A percentile compares a stretch with the other conserved stretches of the same genome.
Conservation (phyloP, 768 basidiomycete genomes). For the Pleurotus platypus region DNA sequence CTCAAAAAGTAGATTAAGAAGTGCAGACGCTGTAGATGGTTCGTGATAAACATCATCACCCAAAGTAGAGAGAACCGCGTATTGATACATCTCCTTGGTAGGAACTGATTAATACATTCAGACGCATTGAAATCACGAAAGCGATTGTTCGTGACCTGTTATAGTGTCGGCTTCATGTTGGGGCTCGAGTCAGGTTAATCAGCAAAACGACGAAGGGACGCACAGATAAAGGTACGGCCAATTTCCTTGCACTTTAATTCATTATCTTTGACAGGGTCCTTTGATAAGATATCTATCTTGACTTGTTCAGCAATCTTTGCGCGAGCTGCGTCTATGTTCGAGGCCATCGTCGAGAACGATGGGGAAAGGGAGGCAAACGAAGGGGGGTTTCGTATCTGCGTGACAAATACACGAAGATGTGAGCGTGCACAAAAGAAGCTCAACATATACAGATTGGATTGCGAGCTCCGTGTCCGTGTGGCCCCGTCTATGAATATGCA, state of each 20-base stretch:
- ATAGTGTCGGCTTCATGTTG: conserved; percentile 43
- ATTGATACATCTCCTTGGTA: conserved; percentile 71
- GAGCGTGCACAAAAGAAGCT: conserved; percentile 13
- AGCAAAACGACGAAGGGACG: conserved; percentile 18
- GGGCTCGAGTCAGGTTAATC: neutral
- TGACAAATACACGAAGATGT: conserved; percentile 2
- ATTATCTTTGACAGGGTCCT: conserved; percentile 55
- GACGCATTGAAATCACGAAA: conserved; percentile 4
- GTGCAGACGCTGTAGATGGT: conserved; percentile 44
- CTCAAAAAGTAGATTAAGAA: too few relatives aligned
- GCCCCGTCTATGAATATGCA: too few relatives aligned
- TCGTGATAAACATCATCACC: conserved; percentile 78
- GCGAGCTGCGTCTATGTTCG: conserved; percentile 16
- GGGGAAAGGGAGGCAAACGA: conserved; percentile 12
- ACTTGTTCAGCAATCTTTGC: conserved; percentile 36
- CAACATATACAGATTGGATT: neutral
- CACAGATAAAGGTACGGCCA: conserved; percentile 69
- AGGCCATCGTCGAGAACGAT: conserved; percentile 16
- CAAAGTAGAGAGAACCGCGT: conserved; percentile 62
- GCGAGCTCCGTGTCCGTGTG: too few relatives aligned
- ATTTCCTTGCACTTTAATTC: conserved; percentile 51
- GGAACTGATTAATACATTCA: conserved; percentile 37
- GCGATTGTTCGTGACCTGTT: conserved; percentile 31
- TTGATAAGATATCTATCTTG: conserved; percentile 60
- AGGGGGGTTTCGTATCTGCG: conserved; percentile 2